Evolutionary conservation across 768 basidiomycete species (phyloP), one percentile per base, ranked within the genome.

Genomic region (Russula brevipes): DNA sequence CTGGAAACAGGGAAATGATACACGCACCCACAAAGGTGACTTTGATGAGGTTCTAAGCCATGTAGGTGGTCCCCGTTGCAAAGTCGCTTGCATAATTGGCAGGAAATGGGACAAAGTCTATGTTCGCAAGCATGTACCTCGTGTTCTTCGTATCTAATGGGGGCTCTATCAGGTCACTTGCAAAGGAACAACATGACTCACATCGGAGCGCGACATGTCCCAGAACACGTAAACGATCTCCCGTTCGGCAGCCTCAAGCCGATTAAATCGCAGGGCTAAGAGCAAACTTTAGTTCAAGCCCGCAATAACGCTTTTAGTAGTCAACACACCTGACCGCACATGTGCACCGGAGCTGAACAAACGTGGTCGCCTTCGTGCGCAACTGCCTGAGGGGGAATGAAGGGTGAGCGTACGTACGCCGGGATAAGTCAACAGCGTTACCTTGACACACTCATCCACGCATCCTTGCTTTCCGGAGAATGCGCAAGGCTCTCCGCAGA

Each of bases 1-100:
- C 8, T 14, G 19, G 3, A 51, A 36, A 33, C 16, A 35, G 14
- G 8, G 4, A 19, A 30, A 30, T 7, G 71, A 71, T n/a, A 35
- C n/a, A n/a, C 61, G 11, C 35, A 84, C 85, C 84, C 84, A 75
- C 85, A 86, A 44, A 86, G 77, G 74, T 86, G 85, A 41, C 78
- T 65, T 0, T 77, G 74, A 9, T 61, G 68, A 3, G 65, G 59
- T 17, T 75, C 69, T 1, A 84, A 71, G 3, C 78, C 82, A 61
- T 86, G 85, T 51, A 86, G 72, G 72, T 86, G 85, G 19, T 69
- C 67, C 49, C 74, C 67, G 3, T 78, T 72, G 62, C 85, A 86
- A 14, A 83, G 71, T 8, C 83, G 76, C 66, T 78, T 81, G 70
- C 85, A 86, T 4, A 87, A 68, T 60, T 81, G 75, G 65, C 85